These are phyloP conservation scores for Cryptosporidium bovis DNA, from an alignment of 169 alveolate genomes.

Conservation along the genomic window DNA sequence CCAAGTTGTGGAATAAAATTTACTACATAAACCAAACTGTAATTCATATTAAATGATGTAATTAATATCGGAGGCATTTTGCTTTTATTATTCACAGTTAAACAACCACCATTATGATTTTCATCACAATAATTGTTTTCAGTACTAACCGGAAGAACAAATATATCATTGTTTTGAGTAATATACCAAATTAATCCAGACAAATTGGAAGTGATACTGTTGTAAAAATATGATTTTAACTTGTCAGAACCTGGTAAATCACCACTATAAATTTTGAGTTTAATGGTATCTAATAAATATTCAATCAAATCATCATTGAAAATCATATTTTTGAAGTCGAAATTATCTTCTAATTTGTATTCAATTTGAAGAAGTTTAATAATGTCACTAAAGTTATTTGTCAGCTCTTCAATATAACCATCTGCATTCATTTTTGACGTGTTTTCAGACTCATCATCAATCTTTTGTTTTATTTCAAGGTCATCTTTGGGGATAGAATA, in stretches of 20 bases:
- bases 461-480: too few species aligned
- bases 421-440: too few species aligned
- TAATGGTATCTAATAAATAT: not conserved
- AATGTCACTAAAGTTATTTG: too few species aligned
- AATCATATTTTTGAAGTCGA: not conserved
- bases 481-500: too few species aligned
- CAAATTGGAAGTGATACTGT: not conserved
- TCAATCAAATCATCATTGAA: not conserved
- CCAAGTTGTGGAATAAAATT: conserved; percentile 45
- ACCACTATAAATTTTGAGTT: not conserved
- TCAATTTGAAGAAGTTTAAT: too few species aligned
- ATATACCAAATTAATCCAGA: conserved; percentile 57
- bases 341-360: not conserved
- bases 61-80: conserved; percentile 23
- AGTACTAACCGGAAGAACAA: conserved; percentile 1
- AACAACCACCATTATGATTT: not conserved
- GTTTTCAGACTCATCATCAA: too few species aligned
- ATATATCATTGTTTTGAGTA: conserved; percentile 21
- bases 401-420: too few species aligned
- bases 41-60: conserved; percentile 9
- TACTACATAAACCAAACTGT: not conserved
- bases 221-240: not conserved
- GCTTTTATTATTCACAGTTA: not conserved
- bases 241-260: not conserved
- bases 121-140: not conserved